Conservation (phyloP, 2,329 filamentous ascomycete genomes). For the Fusarium oxysporum region DNA sequence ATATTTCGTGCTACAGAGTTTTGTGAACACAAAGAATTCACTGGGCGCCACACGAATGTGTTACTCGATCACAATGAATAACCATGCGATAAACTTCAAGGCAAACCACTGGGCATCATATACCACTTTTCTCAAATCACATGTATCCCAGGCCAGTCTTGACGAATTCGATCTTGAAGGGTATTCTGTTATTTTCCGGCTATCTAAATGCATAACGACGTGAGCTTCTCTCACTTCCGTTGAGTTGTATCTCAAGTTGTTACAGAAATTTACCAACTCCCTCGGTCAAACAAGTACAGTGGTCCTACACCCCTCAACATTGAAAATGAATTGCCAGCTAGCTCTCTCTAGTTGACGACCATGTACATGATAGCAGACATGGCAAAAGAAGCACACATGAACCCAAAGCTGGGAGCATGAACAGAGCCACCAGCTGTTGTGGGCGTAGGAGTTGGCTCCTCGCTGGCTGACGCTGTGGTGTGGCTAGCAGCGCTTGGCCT, state of each 20-base stretch:
- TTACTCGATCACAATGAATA: background rate
- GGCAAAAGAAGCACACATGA: slow-evolving; percentile 33
- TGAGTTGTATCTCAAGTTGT: slow-evolving; percentile 16
- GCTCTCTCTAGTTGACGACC: slow-evolving; percentile 20
- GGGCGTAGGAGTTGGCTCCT: slow-evolving; percentile 22
- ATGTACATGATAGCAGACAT: slow-evolving; percentile 35
- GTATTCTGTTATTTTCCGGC: slow-evolving; percentile 11
- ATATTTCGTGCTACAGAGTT: background rate
- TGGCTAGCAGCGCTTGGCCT: slow-evolving; percentile 8
- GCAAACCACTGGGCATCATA: too few species aligned
- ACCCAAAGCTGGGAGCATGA: slow-evolving; percentile 24
- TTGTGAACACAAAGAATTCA: background rate
- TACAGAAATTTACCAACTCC: slow-evolving; percentile 12
- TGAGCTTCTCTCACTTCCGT: slow-evolving; percentile 9
- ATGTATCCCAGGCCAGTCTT: background rate
- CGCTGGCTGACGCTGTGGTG: background rate
- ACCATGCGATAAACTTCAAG: background rate
- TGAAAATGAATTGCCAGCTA: background rate
- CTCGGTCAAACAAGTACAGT: slow-evolving; percentile 11
- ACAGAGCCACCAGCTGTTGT: slow-evolving; percentile 24
- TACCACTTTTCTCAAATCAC: background rate
- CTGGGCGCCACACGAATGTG: background rate
- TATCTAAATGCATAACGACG: background rate
- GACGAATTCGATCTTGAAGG: background rate
- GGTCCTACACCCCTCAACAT: background rate